Base-by-base conservation (phyloP, 257 asterid species). In the Gynochthodes officinalis region DNA sequence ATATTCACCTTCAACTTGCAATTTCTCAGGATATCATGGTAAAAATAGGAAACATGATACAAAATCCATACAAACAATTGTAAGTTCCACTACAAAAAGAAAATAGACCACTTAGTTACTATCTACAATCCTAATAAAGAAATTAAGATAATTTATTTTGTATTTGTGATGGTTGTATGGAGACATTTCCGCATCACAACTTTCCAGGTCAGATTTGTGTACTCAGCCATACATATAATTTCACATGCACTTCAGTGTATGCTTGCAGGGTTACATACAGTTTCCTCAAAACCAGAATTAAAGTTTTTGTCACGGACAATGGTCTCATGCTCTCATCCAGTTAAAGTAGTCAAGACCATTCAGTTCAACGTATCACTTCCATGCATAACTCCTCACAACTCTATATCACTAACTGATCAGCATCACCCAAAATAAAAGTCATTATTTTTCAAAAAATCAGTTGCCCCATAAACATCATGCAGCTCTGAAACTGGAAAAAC, bases 391-490 rank as follows among this genome's bases (percentile, higher is more conserved):
- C 39, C n/a, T 25, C n/a, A 0, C 37, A 44, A 65, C 50, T 39
- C 5, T 23, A 40, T 7, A 23, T 40, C 32, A 2, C 54, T 48
- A n/a, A 42, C 52, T 12, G 19, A 49, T 49, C 28, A 49, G 33
- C 33, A 16, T 66, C 37, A 3, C 21, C 5, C 13, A 18, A 65
- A 16, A 3, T 25, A 71, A 19, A 12, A 57, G 11, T 46, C 37
- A 12, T 43, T 46, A 16, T 52, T 64, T 25, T 74, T 52, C 9
- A 21, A 66, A 44, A 50, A n/a, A n/a, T 10, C 35, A 12, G 5
- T 65, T 43, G 35, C 71, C 71, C 55, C 6, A 44, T 27, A 66
- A 44, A 66, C 25, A 67, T n/a, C 44, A 48, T 27, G 28, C 42
- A 66, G 19, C 37, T 58, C 42, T 33, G 18, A 23, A 73, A 18